Evolutionary conservation across 1,284 basidiomycete genomes (phyloP).

Genomic region (Macrocystidia cucumis): DNA sequence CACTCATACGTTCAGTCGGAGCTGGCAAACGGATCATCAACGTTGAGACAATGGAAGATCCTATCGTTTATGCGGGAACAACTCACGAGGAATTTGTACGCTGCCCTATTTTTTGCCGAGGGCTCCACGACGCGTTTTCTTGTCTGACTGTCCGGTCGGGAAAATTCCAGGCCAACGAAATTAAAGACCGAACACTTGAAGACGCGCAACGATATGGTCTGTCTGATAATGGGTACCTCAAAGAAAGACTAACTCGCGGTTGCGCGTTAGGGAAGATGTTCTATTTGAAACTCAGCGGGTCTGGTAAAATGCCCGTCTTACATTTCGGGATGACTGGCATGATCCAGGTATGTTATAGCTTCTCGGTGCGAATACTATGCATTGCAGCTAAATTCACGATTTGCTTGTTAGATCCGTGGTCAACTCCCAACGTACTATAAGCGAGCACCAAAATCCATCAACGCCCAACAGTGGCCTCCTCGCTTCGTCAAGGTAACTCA

Average conservation of each 20-base stretch:
- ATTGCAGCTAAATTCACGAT: background rate
- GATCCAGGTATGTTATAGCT: slow-evolving; percentile 47
- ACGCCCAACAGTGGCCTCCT: slow-evolving; percentile 66
- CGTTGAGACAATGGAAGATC: slow-evolving; percentile 60
- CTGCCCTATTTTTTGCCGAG: slow-evolving; percentile 7
- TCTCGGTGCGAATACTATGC: slow-evolving; percentile 8
- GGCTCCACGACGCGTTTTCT: too few species aligned
- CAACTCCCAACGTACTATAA: slow-evolving; percentile 58
- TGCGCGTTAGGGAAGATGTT: slow-evolving; percentile 84
- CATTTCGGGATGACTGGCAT: slow-evolving; percentile 85
- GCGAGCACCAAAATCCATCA: slow-evolving; percentile 38
- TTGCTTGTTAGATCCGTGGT: slow-evolving; percentile 49
- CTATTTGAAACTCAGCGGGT: slow-evolving; percentile 62
- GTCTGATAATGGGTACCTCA: too few species aligned
- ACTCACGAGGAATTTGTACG: slow-evolving; percentile 63
- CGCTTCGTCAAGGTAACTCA: slow-evolving; percentile 56
- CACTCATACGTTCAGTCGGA: slow-evolving; percentile 48
- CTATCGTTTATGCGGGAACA: slow-evolving; percentile 60
- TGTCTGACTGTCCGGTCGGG: background rate
- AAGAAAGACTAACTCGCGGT: too few species aligned
- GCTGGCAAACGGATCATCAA: slow-evolving; percentile 47
- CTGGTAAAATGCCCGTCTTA: slow-evolving; percentile 59
- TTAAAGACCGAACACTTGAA: slow-evolving; percentile 51
- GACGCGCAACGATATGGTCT: slow-evolving; percentile 59
- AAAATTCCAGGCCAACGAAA: slow-evolving; percentile 53